Base-by-base conservation (phyloP, 2,329 filamentous ascomycete species). In the Apiospora hydei region DNA sequence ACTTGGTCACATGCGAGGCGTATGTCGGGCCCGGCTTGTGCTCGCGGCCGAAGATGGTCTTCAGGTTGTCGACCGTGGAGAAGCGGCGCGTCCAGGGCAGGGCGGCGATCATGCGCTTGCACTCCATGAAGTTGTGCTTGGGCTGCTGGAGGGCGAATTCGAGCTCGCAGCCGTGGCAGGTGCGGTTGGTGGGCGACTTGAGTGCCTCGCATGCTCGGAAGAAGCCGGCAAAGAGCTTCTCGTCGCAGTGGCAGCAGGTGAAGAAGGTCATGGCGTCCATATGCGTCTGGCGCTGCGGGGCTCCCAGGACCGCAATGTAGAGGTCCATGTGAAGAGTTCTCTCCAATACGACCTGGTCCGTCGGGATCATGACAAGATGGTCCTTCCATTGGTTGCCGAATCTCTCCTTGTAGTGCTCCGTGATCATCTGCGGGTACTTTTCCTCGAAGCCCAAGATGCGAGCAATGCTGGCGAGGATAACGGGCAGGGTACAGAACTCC, bases 81-180 rank as follows among this genome's bases (percentile, higher is more conserved):
- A 30, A 2, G 3, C 5, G 11, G 4, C 66, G 24, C 6, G 8
- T 10, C 41, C 41, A 68, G 66, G 66, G 66, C n/a, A 21, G n/a
- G 5, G n/a, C 14, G 3, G 66, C 66, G 3, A 68, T 68, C 3
- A 18, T 11, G 3, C 57, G 57, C 21, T 38, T 64, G 21, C 11
- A 18, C 24, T 57, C 24, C 14, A 34, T 69, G 38, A 71, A 69
- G n/a, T 74, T 71, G 34, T 70, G 71, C 49, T 74, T 74, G 0
- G 43, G 43, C 1, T 77, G 2, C 4, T 53, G 8, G 1, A 77
- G 71, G 3, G 34, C 13, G 0, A 1, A 3, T 8, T 2, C 1
- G 1, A 80, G 66, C 16, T 78, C 73, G 61, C 78, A 79, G 0
- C 78, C 78, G 14, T 72, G 68, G 38, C 78, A 80, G 6, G 74